Base-by-base conservation (phyloP, 257 asterid genomes). In the Striga asiatica region DNA sequence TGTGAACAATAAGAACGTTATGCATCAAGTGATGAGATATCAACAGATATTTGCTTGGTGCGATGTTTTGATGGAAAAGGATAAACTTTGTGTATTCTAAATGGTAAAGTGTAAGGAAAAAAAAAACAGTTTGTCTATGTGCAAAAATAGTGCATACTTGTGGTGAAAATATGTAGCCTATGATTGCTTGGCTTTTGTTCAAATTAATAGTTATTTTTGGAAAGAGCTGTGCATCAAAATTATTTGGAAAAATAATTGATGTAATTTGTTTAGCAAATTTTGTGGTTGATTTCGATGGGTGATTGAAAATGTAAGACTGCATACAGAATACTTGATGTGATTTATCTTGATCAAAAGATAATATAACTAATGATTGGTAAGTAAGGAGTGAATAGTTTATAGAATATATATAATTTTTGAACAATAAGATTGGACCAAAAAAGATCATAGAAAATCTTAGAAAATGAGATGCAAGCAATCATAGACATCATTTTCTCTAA, bases 1-100 rank as follows among this genome's bases (percentile, higher is more conserved):
- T 45, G 48, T 43, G 27, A 35, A 17, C 37, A 17, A 58, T 48
- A 57, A 46, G 41, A 65, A 39, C 54, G 50, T 43, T n/a, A 17
- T 17, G 19, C 17, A 8, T 13, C 12, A 19, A 7, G 16, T 17
- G 20, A 39, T 39, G 11, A 17, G 13, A 37, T 17, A 37, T 5
- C 43, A 37, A 17, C 5, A 37, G 6, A 7, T 37, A 10, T 11
- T 12, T 13, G 3, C 17, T 13, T 16, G 48, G 22, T 43, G 25
- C 8, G 22, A 43, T 3, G 24, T 6, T 17, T 41, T 14, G 20
- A 41, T 16, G 22, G 18, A 2, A 6, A 11, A 41, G 48, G 6
- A 6, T 43, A 43, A 19, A 34, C 7, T 13, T 8, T 3, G 11
- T 34, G 2, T 34, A 10, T 34, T 34, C 11, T 34, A 13, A 13